Conservation (phyloP, 1,284 basidiomycete species). For the Malassezia restricta region DNA sequence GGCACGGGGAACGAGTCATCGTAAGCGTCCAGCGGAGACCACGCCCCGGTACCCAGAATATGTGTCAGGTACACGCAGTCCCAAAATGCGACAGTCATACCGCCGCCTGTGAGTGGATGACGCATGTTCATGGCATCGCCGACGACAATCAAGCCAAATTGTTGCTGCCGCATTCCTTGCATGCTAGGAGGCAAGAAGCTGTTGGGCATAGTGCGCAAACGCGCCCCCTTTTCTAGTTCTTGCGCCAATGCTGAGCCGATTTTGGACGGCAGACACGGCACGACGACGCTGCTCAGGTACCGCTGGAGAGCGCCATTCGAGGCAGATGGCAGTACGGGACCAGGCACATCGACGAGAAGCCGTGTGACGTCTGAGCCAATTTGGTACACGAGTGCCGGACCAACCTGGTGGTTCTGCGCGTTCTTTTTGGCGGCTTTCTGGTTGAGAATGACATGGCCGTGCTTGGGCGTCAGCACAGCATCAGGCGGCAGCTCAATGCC, state of each 20-base stretch:
- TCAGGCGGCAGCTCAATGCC: constrained; percentile 63
- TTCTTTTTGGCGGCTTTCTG: constrained; percentile 19
- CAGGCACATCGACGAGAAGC: constrained; percentile 82
- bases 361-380: constrained; percentile 65
- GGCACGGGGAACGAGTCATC: constrained; percentile 3
- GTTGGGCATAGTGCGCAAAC: constrained; percentile 76
- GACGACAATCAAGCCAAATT: constrained; percentile 68
- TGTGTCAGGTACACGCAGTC: constrained; percentile 38
- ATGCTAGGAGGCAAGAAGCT: constrained; percentile 75
- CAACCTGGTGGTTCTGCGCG: constrained; percentile 37
- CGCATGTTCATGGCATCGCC: constrained; percentile 99
- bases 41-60: constrained; percentile 28
- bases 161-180: constrained; percentile 55
- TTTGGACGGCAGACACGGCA: constrained; percentile 33
- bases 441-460: constrained; percentile 73
- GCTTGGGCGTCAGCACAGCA: constrained; percentile 47
- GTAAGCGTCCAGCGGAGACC: constrained; percentile 22
- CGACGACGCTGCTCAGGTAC: constrained; percentile 29
- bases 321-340: constrained; percentile 59
- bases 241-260: constrained; percentile 28
- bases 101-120: constrained; percentile 82
- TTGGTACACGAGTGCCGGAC: constrained; percentile 80
- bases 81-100: constrained; percentile 46
- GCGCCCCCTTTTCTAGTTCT: constrained; percentile 27
- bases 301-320: constrained; percentile 54